These are phyloP conservation scores for Puccinia coronata DNA, from an alignment of 1,284 basidiomycete genomes.

Conservation along the genomic window DNA sequence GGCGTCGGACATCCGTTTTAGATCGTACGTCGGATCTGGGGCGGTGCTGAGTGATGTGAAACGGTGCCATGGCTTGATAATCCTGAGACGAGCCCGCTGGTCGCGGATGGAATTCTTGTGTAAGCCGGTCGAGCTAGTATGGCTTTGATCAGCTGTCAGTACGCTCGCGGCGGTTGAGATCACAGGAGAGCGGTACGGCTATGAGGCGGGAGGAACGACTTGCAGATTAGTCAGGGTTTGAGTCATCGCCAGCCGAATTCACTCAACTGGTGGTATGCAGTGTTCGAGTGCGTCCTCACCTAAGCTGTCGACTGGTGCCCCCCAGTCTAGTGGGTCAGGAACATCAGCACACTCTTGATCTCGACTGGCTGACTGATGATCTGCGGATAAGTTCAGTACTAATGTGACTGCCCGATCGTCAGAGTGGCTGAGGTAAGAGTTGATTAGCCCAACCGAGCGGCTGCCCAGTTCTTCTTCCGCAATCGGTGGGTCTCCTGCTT, in stretches of 20 bases:
- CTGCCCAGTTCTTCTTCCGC: neutral
- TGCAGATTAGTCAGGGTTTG: neutral
- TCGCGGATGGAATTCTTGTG: neutral
- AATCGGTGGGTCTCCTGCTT: neutral
- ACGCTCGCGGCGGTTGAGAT: neutral
- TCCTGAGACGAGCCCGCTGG: constrained; percentile 4
- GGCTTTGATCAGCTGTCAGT: neutral
- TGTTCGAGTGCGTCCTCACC: constrained; percentile 7
- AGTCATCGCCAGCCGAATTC: neutral
- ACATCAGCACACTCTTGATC: too few species aligned
- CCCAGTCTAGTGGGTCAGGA: too few species aligned
- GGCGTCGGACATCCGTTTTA: constrained; percentile 1
- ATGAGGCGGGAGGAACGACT: neutral
- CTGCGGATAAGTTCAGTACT: neutral
- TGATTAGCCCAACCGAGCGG: neutral
- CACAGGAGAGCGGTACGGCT: constrained; percentile 17
- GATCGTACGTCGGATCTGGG: constrained; percentile 16
- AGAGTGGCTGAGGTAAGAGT: neutral
- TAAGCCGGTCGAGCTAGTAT: neutral
- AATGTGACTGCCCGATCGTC: neutral
- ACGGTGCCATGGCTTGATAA: constrained; percentile 17
- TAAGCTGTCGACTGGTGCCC: neutral
- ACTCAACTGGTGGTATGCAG: constrained; percentile 33
- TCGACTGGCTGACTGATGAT: neutral
- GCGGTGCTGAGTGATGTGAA: neutral